Base-by-base conservation (phyloP, 2,329 filamentous ascomycete species). In the Aureobasidium sp. region DNA sequence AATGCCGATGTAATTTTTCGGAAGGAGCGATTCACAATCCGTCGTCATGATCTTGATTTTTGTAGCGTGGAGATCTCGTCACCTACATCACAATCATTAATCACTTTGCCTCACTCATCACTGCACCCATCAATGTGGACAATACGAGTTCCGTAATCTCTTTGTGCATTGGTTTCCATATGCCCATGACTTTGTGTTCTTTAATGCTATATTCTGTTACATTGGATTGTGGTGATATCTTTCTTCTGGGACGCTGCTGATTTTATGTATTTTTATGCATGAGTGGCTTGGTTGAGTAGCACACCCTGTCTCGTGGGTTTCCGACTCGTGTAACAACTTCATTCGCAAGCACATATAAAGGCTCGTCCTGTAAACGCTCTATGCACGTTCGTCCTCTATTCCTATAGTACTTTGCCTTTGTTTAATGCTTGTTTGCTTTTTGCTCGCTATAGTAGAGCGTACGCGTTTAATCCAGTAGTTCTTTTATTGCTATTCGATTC, bases 31-130 rank as follows among this genome's bases (percentile, higher is more conserved):
- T 10, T 23, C 15, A 21, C 25, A 17, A 46, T 46, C 43, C 23
- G 15, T n/a, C 25, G 23, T 9, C 25, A 27, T 46, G 8, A 21
- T 27, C 17, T 0, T 2, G 7, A 6, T 38, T 6, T n/a, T n/a
- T n/a, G n/a, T n/a, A n/a, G n/a, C n/a, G n/a, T n/a, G n/a, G n/a
- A n/a, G n/a, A n/a, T 19, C 8, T 17, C 37, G 13, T 29, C 23
- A 29, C 43, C 23, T 27, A n/a, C 43, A 29, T 46, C 43, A 46
- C 43, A 27, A 46, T 46, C 43, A 46, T 46, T 21, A 43, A 21
- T 2, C 15, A 9, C 13, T n/a, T 25, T 27, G 42, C 6, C 23
- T 17, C 23, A 6, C 5, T 7, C 42, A 27, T 45, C 23, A 27
- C 23, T 15, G 40, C 21, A 1, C 15, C 10, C 23, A 46, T 17